A percentile compares a stretch with the other conserved stretches of the same genome.
These are phyloP conservation scores for Omphalotus guepiniiformis DNA, from an alignment of 768 basidiomycete species.

Conservation along the genomic window DNA sequence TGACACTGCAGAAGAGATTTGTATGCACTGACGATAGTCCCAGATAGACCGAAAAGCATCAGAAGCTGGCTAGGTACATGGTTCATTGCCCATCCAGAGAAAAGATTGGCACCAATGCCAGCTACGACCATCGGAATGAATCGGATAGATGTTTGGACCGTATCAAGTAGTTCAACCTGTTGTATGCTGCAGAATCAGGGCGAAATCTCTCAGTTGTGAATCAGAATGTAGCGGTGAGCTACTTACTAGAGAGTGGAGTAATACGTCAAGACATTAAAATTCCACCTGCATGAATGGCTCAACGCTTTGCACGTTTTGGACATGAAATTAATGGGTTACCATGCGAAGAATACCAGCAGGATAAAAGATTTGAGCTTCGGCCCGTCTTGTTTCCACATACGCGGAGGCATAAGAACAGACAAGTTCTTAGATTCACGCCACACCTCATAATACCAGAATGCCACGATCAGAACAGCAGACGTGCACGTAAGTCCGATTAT, in stretches of 20 bases:
- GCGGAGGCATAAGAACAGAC: conserved; percentile 28
- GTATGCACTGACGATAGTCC: conserved; percentile 25
- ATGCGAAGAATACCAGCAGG: conserved; percentile 27
- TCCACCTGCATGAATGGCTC: no score
- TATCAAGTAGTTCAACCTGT: conserved; percentile 18
- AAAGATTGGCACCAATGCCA: conserved; percentile 18
- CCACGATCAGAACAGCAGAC: conserved; percentile 21
- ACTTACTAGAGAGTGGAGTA: conserved; percentile 1
- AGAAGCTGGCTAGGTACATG: conserved; percentile 25
- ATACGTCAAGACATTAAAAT: not conserved
- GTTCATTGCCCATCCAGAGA: conserved; percentile 19
- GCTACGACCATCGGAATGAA: conserved; percentile 30
- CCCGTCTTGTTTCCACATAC: conserved; percentile 26
- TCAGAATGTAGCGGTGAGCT: not conserved
- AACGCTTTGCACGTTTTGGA: no score
- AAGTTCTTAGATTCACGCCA: conserved; percentile 21
- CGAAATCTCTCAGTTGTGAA: not conserved
- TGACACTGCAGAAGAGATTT: not conserved
- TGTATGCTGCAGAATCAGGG: not conserved
- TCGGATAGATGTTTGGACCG: conserved; percentile 28
- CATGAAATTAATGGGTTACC: no score
- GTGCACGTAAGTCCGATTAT: conserved; percentile 25
- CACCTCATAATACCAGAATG: conserved; percentile 26
- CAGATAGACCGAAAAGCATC: conserved; percentile 24
- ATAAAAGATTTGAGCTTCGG: conserved; percentile 25